Percentiles rank a stretch among this genome's conserved stretches.
Conservation (phyloP, 2,329 filamentous ascomycete species). For the Pseudocercospora eumusae region DNA sequence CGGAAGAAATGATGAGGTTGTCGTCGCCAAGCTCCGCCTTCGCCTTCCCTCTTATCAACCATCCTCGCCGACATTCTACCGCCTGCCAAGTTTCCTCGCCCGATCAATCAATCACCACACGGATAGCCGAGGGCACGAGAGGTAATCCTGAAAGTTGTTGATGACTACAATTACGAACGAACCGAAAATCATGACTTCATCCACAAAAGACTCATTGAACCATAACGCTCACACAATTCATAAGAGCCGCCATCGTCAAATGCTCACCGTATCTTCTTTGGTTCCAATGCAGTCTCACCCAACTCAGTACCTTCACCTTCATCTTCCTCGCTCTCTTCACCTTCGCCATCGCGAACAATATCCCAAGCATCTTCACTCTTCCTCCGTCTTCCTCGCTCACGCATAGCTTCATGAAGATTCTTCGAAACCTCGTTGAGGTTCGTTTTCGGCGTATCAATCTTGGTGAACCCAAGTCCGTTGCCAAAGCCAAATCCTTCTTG, state of each 20-base stretch:
- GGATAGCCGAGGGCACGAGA: too few relatives aligned
- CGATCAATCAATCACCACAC: too few relatives aligned
- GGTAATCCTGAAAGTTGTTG: constrained; percentile 8
- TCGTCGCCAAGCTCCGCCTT: not conserved
- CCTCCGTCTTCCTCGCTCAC: constrained; percentile 67
- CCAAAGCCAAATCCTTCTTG: constrained; percentile 24
- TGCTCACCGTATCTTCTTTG: constrained; percentile 29
- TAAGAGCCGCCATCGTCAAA: not conserved
- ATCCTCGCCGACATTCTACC: too few relatives aligned
- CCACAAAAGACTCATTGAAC: constrained; percentile 9
- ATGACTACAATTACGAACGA: constrained; percentile 11
- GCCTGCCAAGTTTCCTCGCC: too few relatives aligned
- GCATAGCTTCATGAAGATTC: constrained; percentile 84
- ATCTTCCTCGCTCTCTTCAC: constrained; percentile 24
- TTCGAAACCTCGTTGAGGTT: constrained; percentile 79
- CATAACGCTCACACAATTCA: constrained; percentile 13
- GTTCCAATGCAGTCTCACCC: constrained; percentile 22
- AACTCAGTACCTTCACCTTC: constrained; percentile 22
- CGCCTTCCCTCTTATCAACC: too few relatives aligned
- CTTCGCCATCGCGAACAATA: constrained; percentile 27
- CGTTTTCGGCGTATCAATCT: constrained; percentile 58
- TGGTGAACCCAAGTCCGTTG: constrained; percentile 28
- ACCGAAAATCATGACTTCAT: constrained; percentile 13
- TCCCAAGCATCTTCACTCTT: constrained; percentile 38
- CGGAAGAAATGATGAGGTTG: not conserved